phyloP scores from a whole-genome alignment of 2,329 filamentous ascomycete genomes.

The Aschersonia sp. region DNA sequence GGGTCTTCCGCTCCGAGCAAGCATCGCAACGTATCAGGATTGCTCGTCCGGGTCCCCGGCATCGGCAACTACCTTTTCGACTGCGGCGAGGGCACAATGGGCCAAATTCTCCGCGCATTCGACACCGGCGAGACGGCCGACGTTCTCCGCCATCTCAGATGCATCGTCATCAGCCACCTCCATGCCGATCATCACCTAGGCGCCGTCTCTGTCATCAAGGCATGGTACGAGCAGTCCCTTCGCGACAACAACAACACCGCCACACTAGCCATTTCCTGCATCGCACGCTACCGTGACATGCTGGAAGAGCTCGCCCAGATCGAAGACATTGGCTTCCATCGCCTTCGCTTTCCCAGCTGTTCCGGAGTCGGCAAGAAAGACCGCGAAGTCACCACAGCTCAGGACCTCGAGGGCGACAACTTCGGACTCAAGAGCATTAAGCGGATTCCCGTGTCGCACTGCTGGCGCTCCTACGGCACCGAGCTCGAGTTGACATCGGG shows the following conservation, averaged over 20 bases:
- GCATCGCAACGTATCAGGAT: constrained; percentile 89
- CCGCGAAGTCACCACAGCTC: constrained; percentile 17
- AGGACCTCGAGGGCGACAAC: constrained; percentile 25
- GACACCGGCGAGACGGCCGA: constrained; percentile 46
- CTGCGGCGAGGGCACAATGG: constrained; percentile 82
- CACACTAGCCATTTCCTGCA: constrained; percentile 51
- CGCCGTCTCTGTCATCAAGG: constrained; percentile 63
- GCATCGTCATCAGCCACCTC: constrained; percentile 87
- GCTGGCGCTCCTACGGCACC: constrained; percentile 61
- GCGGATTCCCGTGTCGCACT: constrained; percentile 61
- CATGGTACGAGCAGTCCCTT: constrained; percentile 52
- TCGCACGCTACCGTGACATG: constrained; percentile 58
- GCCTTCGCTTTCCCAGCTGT: constrained; percentile 23
- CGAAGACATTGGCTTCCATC: constrained; percentile 59
- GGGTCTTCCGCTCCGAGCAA: constrained; percentile 84
- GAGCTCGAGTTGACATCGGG: constrained; percentile 64
- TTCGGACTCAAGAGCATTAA: constrained; percentile 54
- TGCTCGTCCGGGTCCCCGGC: constrained; percentile 69
- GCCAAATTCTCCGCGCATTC: constrained; percentile 68
- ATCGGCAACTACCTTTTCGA: constrained; percentile 85
- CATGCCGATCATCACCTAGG: constrained; percentile 96
- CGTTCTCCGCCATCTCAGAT: constrained; percentile 65
- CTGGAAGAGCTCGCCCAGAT: constrained; percentile 66
- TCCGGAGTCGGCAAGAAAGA: constrained; percentile 7
- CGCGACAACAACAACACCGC: constrained; percentile 19